phyloP scores from a whole-genome alignment of 495 filamentous ascomycete genomes.

The Bryoglossum gracile region DNA sequence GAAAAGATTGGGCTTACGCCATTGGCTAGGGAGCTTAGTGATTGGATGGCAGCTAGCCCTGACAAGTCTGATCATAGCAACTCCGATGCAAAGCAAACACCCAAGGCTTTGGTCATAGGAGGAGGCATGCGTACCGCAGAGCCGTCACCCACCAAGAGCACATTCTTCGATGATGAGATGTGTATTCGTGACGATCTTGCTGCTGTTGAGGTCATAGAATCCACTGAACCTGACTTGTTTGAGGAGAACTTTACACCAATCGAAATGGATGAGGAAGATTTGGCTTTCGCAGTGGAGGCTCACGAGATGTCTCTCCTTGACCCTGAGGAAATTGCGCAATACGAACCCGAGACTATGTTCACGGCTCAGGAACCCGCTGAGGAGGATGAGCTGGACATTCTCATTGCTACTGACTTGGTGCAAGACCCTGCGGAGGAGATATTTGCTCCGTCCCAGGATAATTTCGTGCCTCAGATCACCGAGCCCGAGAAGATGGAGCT shows the following conservation, averaged over 20 bases:
- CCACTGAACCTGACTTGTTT: conserved; percentile 15
- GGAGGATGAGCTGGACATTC: neutral
- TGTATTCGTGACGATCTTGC: conserved; percentile 33
- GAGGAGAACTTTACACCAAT: conserved; percentile 20
- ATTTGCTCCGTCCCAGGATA: too few species aligned
- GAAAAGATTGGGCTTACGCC: conserved; percentile 49
- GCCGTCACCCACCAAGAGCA: conserved; percentile 31
- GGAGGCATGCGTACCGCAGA: too few species aligned
- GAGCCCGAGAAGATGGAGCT: neutral
- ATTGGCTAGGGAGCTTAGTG: conserved; percentile 49
- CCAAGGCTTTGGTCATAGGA: too few species aligned
- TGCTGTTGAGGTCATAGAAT: conserved; percentile 25
- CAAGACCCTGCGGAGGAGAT: too few species aligned
- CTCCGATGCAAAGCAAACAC: neutral
- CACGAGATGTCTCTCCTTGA: conserved; percentile 46
- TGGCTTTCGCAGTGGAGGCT: conserved; percentile 42
- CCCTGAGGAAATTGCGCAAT: conserved; percentile 26
- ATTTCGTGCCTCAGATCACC: too few species aligned
- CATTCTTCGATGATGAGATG: conserved; percentile 56
- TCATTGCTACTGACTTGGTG: neutral
- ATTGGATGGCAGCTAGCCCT: conserved; percentile 51
- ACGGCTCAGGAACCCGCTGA: neutral
- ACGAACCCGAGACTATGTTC: neutral
- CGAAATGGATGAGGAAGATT: conserved; percentile 35
- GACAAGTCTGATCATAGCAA: conserved; percentile 11